Conservation (phyloP, 257 asterid genomes). For the Solanum bulbocastanum region DNA sequence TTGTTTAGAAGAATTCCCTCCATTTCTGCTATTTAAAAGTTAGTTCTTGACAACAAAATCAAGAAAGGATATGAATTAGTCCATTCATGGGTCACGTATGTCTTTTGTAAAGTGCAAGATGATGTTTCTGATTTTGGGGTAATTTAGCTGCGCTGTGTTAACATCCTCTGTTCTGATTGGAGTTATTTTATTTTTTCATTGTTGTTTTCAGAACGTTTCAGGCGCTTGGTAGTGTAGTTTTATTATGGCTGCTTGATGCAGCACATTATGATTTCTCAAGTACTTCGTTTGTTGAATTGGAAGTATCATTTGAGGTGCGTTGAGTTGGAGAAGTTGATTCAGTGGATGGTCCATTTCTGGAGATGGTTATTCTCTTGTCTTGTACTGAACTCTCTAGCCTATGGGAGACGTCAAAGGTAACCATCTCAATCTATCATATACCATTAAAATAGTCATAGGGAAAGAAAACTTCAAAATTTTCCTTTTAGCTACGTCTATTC, state of each 20-base stretch:
- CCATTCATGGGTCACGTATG: neutral
- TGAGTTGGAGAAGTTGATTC: conserved; percentile 2
- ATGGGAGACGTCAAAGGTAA: conserved; percentile 17
- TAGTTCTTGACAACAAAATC: neutral
- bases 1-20: neutral
- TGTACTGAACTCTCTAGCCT: conserved; percentile 12
- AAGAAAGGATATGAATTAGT: neutral
- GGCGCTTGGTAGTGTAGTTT: neutral
- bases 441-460: neutral
- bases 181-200: neutral
- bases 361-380: conserved; percentile 22
- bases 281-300: neutral
- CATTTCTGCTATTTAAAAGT: neutral
- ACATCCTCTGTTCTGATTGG: neutral
- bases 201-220: neutral
- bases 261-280: conserved; percentile 18
- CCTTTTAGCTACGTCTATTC: neutral
- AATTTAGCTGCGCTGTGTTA: neutral
- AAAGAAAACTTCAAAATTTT: neutral
- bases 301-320: neutral
- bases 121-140: neutral
- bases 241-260: conserved; percentile 16
- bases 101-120: neutral
- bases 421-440: neutral
- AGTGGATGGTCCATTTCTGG: conserved; percentile 10